Evolutionary conservation across 2,329 filamentous ascomycete species (phyloP).

Genomic region (Fusarium foetens): DNA sequence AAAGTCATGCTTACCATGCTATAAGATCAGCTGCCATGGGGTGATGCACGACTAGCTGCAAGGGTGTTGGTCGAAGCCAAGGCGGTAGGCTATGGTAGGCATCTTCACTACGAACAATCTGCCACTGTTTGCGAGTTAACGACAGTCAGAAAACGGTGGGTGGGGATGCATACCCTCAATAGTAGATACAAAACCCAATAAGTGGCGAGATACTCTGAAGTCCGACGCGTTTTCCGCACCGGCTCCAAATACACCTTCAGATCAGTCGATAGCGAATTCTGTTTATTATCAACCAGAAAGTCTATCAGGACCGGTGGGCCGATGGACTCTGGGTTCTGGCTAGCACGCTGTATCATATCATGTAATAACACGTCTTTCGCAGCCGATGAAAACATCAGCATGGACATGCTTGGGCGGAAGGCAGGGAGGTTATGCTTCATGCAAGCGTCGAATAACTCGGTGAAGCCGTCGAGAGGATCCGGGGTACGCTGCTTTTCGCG

Average conservation of each 20-base stretch:
- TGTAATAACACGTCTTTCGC: background rate
- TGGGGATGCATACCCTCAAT: background rate
- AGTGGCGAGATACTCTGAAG: background rate
- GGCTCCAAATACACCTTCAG: background rate
- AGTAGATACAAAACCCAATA: constrained; percentile 11
- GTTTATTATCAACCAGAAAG: background rate
- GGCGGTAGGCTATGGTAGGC: background rate
- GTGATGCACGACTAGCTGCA: constrained; percentile 9
- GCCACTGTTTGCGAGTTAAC: background rate
- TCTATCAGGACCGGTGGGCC: background rate
- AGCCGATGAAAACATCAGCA: background rate
- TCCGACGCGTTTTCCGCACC: background rate
- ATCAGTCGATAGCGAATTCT: background rate
- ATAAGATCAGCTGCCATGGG: constrained; percentile 10
- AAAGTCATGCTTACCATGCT: background rate
- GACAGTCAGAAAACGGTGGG: fast-evolving
- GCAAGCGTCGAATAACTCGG: background rate
- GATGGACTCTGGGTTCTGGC: background rate
- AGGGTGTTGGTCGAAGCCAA: constrained; percentile 12
- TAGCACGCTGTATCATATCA: background rate
- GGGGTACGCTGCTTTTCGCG: background rate
- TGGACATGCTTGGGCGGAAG: background rate
- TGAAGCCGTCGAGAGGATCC: background rate
- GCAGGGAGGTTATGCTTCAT: background rate
- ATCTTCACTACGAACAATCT: constrained; percentile 3